Percentiles rank a stretch among this genome's conserved stretches.
These are phyloP conservation scores for Calonectria leucothoes DNA, from an alignment of 2,329 filamentous ascomycete genomes.

Conservation along the genomic window DNA sequence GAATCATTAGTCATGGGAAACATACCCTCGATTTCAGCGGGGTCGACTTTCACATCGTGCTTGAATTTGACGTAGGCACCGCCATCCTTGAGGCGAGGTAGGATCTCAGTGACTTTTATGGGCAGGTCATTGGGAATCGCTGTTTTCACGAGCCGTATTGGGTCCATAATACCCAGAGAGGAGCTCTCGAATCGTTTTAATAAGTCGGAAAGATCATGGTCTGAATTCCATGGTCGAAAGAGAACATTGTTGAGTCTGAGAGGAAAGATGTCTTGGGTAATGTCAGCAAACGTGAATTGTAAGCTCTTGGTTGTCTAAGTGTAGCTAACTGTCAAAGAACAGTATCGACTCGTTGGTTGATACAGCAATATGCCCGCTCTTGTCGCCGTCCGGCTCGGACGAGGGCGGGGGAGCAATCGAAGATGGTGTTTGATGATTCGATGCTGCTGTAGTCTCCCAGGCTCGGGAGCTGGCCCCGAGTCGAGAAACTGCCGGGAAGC, in stretches of 20 bases:
- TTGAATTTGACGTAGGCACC: slow-evolving; percentile 92
- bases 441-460: slow-evolving; percentile 40
- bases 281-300: slow-evolving; percentile 6
- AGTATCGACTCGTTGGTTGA: slow-evolving; percentile 82
- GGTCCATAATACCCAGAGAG: slow-evolving; percentile 62
- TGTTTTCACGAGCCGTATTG: slow-evolving; percentile 65
- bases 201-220: slow-evolving; percentile 61
- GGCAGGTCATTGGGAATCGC: slow-evolving; percentile 72
- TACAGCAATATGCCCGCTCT: slow-evolving; percentile 85
- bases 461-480: slow-evolving; percentile 24
- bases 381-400: slow-evolving; percentile 63
- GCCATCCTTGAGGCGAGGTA: slow-evolving; percentile 90
- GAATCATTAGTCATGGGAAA: not conserved
- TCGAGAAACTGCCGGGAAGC: slow-evolving; percentile 6
- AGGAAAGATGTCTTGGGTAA: slow-evolving; percentile 79
- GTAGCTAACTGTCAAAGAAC: slow-evolving; percentile 85
- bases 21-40: slow-evolving; percentile 57
- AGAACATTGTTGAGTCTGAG: slow-evolving; percentile 71
- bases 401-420: slow-evolving; percentile 19
- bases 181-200: slow-evolving; percentile 64
- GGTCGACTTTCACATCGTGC: slow-evolving; percentile 54
- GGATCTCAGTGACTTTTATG: slow-evolving; percentile 81
- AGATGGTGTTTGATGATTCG: slow-evolving; percentile 26
- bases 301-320: not conserved
- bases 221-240: slow-evolving; percentile 60